A percentile compares a stretch with the other conserved stretches of the same genome.
Conservation (phyloP, 2,329 filamentous ascomycete genomes). For the Aspergillus japonicus region DNA sequence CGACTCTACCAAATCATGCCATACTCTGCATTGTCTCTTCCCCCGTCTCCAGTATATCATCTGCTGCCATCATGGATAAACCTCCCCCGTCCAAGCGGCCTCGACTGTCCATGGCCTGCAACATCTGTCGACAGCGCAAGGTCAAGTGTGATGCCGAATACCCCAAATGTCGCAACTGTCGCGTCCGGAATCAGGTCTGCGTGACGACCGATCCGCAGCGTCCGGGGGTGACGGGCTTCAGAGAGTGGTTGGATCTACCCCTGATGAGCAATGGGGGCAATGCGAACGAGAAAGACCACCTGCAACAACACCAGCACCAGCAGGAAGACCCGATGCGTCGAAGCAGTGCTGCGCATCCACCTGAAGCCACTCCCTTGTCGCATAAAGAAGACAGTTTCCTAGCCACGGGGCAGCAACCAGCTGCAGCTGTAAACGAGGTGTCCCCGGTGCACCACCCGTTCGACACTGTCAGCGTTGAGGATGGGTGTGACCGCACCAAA, state of each 20-base stretch:
- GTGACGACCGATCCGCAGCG: slow-evolving; percentile 27
- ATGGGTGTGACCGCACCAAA: slow-evolving; percentile 15
- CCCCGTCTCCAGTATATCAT: background rate
- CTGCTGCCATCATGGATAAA: slow-evolving; percentile 5
- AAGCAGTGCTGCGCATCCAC: background rate
- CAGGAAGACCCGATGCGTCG: background rate
- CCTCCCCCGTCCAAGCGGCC: slow-evolving; percentile 10
- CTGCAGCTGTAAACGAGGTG: background rate
- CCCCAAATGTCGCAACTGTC: slow-evolving; percentile 29
- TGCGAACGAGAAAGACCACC: background rate
- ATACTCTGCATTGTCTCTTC: background rate
- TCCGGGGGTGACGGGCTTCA: slow-evolving; percentile 15
- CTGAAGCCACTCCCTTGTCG: too few relatives aligned
- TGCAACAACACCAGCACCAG: background rate
- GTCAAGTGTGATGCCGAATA: slow-evolving; percentile 31
- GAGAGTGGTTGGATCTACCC: slow-evolving; percentile 16
- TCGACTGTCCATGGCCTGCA: slow-evolving; percentile 27
- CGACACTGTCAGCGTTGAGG: slow-evolving; percentile 15
- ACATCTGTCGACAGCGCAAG: slow-evolving; percentile 28
- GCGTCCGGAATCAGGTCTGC: slow-evolving; percentile 21
- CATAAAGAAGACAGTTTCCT: too few relatives aligned
- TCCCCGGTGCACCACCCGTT: slow-evolving; percentile 17
- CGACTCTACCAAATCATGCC: background rate
- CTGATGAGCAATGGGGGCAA: slow-evolving; percentile 3
- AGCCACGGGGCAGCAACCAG: background rate